These are phyloP conservation scores for Phytophthora sp. DNA, from an alignment of 352 stramenopile species.

Conservation along the genomic window DNA sequence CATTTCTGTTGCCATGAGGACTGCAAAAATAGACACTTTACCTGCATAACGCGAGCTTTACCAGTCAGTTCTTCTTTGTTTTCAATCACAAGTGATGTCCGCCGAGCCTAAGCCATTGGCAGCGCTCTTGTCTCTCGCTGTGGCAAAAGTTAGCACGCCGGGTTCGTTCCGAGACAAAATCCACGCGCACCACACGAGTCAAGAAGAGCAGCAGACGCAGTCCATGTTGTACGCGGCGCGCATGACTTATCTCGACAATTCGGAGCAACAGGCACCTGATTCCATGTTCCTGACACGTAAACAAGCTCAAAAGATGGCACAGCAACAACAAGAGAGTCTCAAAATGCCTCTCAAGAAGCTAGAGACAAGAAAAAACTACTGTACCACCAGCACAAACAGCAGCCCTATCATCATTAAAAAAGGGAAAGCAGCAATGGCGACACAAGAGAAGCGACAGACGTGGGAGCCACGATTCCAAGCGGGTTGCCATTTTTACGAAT, in stretches of 20 bases:
- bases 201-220: conserved; percentile 61
- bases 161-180: too few relatives aligned
- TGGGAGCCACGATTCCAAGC: conserved; percentile 73
- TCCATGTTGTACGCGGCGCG: conserved; percentile 83
- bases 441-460: conserved; percentile 35
- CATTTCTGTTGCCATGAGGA: background rate
- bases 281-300: conserved; percentile 80
- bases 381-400: conserved; percentile 15
- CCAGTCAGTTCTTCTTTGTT: background rate
- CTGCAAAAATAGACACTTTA: conserved; percentile 11
- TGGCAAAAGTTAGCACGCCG: conserved; percentile 14
- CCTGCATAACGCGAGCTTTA: background rate
- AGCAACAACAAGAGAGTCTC: conserved; percentile 52
- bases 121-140: conserved; percentile 28
- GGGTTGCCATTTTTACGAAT: conserved; percentile 82
- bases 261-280: conserved; percentile 55
- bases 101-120: conserved; percentile 13
- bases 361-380: conserved; percentile 49
- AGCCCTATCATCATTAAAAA: conserved; percentile 40
- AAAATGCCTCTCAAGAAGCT: conserved; percentile 55
- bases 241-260: conserved; percentile 76
- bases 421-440: conserved; percentile 40
- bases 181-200: conserved; percentile 11
- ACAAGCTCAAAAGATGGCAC: conserved; percentile 71
- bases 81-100: conserved; percentile 14